A percentile compares a stretch with the other conserved stretches of the same genome.
phyloP scores from a whole-genome alignment of 2,329 filamentous ascomycete species.

The Aspergillus pseudonomiae region DNA sequence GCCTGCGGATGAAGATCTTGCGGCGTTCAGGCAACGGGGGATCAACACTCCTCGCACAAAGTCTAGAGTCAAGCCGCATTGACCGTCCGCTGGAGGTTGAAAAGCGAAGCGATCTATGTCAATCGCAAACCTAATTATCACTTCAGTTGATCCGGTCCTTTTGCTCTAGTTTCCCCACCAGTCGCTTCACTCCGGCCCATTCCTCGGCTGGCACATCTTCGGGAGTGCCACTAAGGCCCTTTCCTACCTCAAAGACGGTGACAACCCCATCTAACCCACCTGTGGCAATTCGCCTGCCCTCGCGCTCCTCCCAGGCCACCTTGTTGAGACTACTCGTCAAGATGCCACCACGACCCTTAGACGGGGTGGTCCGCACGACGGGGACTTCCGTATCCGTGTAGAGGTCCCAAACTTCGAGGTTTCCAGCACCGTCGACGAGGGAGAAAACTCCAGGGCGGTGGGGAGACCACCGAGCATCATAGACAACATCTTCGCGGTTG shows the following conservation, averaged over 20 bases:
- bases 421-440: slow-evolving; percentile 88
- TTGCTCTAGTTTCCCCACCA: slow-evolving; percentile 74
- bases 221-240: slow-evolving; percentile 75
- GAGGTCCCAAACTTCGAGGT: slow-evolving; percentile 93
- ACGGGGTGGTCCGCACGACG: slow-evolving; percentile 76
- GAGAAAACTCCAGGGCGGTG: slow-evolving; percentile 93
- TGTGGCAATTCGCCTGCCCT: slow-evolving; percentile 83
- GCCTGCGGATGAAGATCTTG: not conserved
- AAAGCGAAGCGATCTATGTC: slow-evolving; percentile 4
- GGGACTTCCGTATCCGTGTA: slow-evolving; percentile 92
- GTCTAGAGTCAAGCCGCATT: not conserved
- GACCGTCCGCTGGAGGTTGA: not conserved
- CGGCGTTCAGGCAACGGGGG: not conserved
- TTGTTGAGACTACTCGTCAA: slow-evolving; percentile 90
- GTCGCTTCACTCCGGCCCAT: slow-evolving; percentile 89
- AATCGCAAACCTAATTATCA: slow-evolving; percentile 7
- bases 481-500: slow-evolving; percentile 91
- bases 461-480: slow-evolving; percentile 94
- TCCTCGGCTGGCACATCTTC: slow-evolving; percentile 84
- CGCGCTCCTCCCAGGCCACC: slow-evolving; percentile 87
- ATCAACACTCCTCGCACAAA: not conserved
- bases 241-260: slow-evolving; percentile 85
- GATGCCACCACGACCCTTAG: slow-evolving; percentile 62
- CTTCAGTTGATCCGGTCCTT: slow-evolving; percentile 39
- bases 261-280: slow-evolving; percentile 90